Conservation (phyloP, 2,329 filamentous ascomycete species). For the Alternaria consortialis region DNA sequence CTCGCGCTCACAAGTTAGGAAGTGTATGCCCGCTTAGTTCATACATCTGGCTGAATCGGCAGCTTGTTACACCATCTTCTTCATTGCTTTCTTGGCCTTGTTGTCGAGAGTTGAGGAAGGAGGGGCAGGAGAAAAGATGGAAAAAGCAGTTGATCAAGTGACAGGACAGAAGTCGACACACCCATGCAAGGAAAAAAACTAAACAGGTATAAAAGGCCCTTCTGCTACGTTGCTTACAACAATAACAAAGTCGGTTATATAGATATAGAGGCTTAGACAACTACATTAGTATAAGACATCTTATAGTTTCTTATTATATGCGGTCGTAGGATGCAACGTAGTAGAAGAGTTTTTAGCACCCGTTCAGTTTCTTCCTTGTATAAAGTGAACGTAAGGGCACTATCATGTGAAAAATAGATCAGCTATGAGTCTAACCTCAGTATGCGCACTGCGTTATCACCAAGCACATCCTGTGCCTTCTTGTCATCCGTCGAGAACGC, state of each 20-base stretch:
- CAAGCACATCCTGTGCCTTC: constrained; percentile 64
- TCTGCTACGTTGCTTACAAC: no score
- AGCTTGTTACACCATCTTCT: constrained; percentile 6
- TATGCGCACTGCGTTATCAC: constrained; percentile 66
- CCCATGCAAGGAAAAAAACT: no score
- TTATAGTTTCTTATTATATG: no score
- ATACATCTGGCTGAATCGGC: constrained; percentile 5
- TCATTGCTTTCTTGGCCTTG: background rate
- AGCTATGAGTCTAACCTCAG: constrained; percentile 47
- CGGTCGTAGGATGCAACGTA: no score
- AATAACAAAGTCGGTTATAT: no score
- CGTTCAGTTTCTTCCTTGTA: no score
- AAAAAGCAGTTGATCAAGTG: background rate
- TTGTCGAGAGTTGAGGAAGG: background rate
- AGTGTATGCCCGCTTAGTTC: constrained; percentile 2
- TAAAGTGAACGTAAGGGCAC: no score
- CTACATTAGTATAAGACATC: no score
- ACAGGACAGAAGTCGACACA: no score
- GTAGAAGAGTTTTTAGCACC: no score
- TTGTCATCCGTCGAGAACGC: constrained; percentile 59
- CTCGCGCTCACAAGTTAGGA: constrained; percentile 7
- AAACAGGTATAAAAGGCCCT: no score
- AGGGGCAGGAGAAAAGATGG: background rate
- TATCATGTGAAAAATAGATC: background rate
- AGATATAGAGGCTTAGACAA: no score